These are phyloP conservation scores for Zymoseptoria pseudotritici DNA, from an alignment of 2,329 filamentous ascomycete genomes.

Conservation along the genomic window DNA sequence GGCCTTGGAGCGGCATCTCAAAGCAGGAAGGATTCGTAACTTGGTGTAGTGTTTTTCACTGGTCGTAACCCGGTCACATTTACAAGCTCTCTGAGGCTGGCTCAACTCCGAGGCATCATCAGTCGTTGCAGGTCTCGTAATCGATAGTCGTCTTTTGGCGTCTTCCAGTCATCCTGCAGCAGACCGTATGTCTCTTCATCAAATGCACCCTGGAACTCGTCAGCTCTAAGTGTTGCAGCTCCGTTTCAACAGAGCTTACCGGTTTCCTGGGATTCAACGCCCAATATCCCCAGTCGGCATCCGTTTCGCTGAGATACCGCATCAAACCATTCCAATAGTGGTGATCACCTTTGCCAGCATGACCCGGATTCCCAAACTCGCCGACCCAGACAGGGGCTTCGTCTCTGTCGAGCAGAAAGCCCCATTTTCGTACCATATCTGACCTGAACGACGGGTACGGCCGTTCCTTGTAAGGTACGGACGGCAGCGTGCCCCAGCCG, in stretches of 20 bases:
- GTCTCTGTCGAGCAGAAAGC: conserved; percentile 51
- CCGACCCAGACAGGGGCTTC: conserved; percentile 61
- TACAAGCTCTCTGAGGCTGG: background rate
- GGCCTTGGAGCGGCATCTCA: background rate
- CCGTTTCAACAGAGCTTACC: conserved; percentile 36
- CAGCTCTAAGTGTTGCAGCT: too few species aligned
- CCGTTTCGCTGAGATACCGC: conserved; percentile 54
- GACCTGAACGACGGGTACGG: conserved; percentile 55
- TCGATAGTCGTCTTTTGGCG: conserved; percentile 28
- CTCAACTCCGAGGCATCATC: conserved; percentile 11
- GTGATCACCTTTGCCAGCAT: conserved; percentile 48
- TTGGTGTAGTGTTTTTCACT: background rate
- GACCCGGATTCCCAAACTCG: conserved; percentile 54
- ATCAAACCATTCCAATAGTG: conserved; percentile 62
- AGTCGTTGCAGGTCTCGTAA: conserved; percentile 18
- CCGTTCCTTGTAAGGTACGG: conserved; percentile 54
- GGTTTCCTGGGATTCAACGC: conserved; percentile 61
- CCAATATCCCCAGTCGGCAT: conserved; percentile 52
- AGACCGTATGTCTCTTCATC: conserved; percentile 55
- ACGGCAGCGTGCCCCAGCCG: conserved; percentile 48
- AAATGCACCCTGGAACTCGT: background rate
- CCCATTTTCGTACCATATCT: conserved; percentile 60
- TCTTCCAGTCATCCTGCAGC: conserved; percentile 57
- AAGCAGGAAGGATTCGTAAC: background rate
- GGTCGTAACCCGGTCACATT: background rate